Percentiles rank a stretch among this genome's conserved stretches.
These are phyloP conservation scores for Zymoseptoria crescenta DNA, from an alignment of 2,329 filamentous ascomycete species.

Conservation along the genomic window DNA sequence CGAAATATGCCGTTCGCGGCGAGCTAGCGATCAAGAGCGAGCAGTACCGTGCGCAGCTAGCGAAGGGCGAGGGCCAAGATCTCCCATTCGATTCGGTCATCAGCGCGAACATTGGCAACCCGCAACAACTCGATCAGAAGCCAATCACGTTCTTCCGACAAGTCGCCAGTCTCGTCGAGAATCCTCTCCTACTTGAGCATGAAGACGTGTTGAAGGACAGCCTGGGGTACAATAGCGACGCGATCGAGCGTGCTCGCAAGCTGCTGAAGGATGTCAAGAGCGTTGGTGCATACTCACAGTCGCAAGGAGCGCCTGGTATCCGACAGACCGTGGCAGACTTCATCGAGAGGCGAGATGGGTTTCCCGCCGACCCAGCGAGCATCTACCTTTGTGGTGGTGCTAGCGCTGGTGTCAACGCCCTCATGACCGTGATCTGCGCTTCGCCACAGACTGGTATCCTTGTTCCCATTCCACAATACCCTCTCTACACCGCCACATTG, in stretches of 20 bases:
- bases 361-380: constrained; percentile 67
- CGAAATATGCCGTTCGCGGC: constrained; percentile 93
- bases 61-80: constrained; percentile 48
- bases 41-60: constrained; percentile 70
- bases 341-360: constrained; percentile 82
- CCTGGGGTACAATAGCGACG: constrained; percentile 85
- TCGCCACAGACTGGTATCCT: constrained; percentile 71
- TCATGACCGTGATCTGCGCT: constrained; percentile 82
- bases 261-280: constrained; percentile 78
- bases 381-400: constrained; percentile 90
- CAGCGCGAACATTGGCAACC: constrained; percentile 97
- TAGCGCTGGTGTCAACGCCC: constrained; percentile 88
- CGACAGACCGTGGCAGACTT: constrained; percentile 86
- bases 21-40: constrained; percentile 92
- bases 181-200: constrained; percentile 75
- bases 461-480: constrained; percentile 95
- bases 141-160: constrained; percentile 99
- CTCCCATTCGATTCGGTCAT: constrained; percentile 88
- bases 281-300: constrained; percentile 94
- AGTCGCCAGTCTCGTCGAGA: constrained; percentile 86
- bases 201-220: constrained; percentile 66
- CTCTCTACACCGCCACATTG: constrained; percentile 90
- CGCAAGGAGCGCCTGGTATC: constrained; percentile 78
- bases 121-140: constrained; percentile 97
- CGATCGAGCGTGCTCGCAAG: constrained; percentile 72